Percentiles rank a stretch among this genome's conserved stretches.
Conservation (phyloP, 2,329 filamentous ascomycete genomes). For the Aspergillaceae sp. region DNA sequence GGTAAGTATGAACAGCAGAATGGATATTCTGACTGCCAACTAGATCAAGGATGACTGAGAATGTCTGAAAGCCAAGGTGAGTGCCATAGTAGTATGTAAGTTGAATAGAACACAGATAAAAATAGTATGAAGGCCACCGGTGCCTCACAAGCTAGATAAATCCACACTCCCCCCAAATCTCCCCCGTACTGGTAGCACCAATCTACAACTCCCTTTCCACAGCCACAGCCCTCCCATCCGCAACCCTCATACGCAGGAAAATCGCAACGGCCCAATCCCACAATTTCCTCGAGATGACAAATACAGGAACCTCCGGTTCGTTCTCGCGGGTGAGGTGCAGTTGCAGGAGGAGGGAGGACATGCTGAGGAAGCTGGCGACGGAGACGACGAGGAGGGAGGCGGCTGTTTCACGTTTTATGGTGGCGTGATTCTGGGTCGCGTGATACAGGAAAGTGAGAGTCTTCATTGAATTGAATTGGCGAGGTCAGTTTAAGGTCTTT, state of each 20-base stretch:
- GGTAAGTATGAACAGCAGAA: too few species aligned
- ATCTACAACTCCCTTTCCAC: not conserved
- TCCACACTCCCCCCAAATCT: too few species aligned
- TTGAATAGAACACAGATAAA: too few species aligned
- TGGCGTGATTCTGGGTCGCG: constrained; percentile 67
- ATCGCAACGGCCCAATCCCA: constrained; percentile 31
- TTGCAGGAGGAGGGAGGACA: constrained; percentile 60
- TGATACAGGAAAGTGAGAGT: constrained; percentile 68
- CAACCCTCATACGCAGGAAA: constrained; percentile 27
- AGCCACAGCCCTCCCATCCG: constrained; percentile 14
- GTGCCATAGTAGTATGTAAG: too few species aligned
- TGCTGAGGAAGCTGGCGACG: constrained; percentile 66
- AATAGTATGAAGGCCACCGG: too few species aligned
- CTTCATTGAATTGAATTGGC: constrained; percentile 29
- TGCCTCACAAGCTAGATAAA: too few species aligned
- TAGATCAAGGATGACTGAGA: too few species aligned
- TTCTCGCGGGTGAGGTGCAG: constrained; percentile 55
- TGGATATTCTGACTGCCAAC: too few species aligned
- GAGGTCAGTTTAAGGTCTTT: not conserved
- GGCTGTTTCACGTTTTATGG: constrained; percentile 69
- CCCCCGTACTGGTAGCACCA: not conserved
- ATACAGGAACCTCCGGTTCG: constrained; percentile 52
- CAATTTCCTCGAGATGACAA: constrained; percentile 40
- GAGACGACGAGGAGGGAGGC: constrained; percentile 71
- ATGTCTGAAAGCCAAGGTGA: too few species aligned